These are phyloP conservation scores for Trichophaea hybrida DNA, from an alignment of 2,329 filamentous ascomycete genomes.

Conservation along the genomic window DNA sequence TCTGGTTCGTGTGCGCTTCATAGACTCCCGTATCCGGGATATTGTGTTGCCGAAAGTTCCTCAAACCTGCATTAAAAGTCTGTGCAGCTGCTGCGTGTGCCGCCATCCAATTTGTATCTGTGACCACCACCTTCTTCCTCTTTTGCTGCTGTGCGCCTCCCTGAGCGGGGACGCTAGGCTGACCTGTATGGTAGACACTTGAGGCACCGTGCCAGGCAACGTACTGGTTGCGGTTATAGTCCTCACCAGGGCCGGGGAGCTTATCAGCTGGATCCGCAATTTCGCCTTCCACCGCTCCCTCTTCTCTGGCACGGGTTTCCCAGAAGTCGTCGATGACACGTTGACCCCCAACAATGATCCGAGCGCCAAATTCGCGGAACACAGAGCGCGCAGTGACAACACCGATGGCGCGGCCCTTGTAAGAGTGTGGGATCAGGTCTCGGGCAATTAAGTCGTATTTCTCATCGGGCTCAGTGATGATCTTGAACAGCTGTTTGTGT, in stretches of 20 bases:
- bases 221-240: constrained; percentile 98
- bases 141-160: constrained; percentile 12
- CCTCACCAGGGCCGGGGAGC: constrained; percentile 46
- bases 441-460: constrained; percentile 93
- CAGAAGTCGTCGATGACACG: constrained; percentile 83
- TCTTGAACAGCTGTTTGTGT: constrained; percentile 91
- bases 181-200: constrained; percentile 78
- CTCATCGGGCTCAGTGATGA: constrained; percentile 87
- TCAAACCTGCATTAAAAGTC: constrained; percentile 71
- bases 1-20: constrained; percentile 82
- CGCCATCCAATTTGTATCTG: constrained; percentile 89
- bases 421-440: constrained; percentile 90
- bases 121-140: constrained; percentile 58
- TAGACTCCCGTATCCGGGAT: constrained; percentile 54
- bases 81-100: constrained; percentile 86
- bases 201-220: constrained; percentile 97
- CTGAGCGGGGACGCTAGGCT: constrained; percentile 59
- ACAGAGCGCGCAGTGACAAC: constrained; percentile 93
- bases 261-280: constrained; percentile 79
- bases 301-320: constrained; percentile 55
- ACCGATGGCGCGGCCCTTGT: constrained; percentile 94
- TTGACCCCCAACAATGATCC: constrained; percentile 83
- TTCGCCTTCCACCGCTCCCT: constrained; percentile 74
- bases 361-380: constrained; percentile 88
- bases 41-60: constrained; percentile 51